Conservation (phyloP, 2,329 filamentous ascomycete genomes). For the Aspergillus cejpii region DNA sequence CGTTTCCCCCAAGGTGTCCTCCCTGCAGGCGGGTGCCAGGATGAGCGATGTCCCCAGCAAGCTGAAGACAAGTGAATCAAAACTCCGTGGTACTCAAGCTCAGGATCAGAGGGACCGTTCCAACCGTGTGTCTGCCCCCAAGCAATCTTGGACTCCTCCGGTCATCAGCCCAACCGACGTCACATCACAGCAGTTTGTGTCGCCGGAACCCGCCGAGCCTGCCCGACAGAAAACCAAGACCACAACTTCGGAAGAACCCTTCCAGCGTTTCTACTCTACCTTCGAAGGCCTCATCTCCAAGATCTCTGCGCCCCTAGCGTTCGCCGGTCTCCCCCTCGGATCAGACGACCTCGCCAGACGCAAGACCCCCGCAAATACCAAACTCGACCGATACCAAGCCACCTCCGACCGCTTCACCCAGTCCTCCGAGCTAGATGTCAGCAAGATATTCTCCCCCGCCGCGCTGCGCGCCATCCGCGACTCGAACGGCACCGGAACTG, state of each 20-base stretch:
- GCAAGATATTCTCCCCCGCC: slow-evolving; percentile 75
- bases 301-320: slow-evolving; percentile 83
- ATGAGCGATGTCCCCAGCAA: slow-evolving; percentile 52
- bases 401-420: slow-evolving; percentile 36
- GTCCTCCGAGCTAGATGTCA: slow-evolving; percentile 64
- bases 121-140: slow-evolving; percentile 20
- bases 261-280: slow-evolving; percentile 83
- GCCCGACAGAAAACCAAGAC: slow-evolving; percentile 14
- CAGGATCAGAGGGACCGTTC: slow-evolving; percentile 22
- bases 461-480: slow-evolving; percentile 72
- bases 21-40: slow-evolving; percentile 65
- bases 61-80: slow-evolving; percentile 27
- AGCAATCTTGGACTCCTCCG: slow-evolving; percentile 33
- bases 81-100: slow-evolving; percentile 17
- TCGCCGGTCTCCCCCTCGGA: slow-evolving; percentile 79
- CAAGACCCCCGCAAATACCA: slow-evolving; percentile 33
- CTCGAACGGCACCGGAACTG: slow-evolving; percentile 52
- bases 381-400: slow-evolving; percentile 35
- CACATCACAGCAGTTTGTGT: slow-evolving; percentile 29
- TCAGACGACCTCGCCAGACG: slow-evolving; percentile 34
- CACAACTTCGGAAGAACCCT: slow-evolving; percentile 61
- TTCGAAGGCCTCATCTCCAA: slow-evolving; percentile 84
- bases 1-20: slow-evolving; percentile 64
- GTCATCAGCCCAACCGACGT: slow-evolving; percentile 31
- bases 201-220: slow-evolving; percentile 26